phyloP scores from a whole-genome alignment of 352 stramenopile species.

The Vaucheria bursata region DNA sequence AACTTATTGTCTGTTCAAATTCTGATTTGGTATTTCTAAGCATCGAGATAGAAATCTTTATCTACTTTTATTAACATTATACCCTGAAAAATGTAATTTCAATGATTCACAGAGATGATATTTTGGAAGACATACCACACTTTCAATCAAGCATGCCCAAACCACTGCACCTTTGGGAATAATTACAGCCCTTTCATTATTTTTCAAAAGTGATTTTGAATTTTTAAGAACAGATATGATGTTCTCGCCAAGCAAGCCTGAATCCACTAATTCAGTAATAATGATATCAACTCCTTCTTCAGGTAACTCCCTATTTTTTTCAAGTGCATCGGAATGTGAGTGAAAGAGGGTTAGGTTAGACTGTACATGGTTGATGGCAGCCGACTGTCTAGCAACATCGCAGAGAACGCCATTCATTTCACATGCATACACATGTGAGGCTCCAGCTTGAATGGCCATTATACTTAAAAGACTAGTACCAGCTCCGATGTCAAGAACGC shows the following conservation, averaged over 20 bases:
- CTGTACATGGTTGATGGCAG: slow-evolving; percentile 4
- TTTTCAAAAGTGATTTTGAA: slow-evolving; percentile 47
- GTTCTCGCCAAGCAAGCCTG: slow-evolving; percentile 71
- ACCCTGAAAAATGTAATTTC: too few species aligned
- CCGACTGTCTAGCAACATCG: slow-evolving; percentile 1
- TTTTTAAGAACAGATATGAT: slow-evolving; percentile 71
- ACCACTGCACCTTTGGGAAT: slow-evolving; percentile 14
- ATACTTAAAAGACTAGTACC: slow-evolving; percentile 65
- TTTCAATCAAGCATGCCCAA: background rate
- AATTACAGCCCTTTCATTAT: slow-evolving; percentile 20
- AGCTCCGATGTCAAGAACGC: slow-evolving; percentile 57
- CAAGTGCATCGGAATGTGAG: slow-evolving; percentile 30
- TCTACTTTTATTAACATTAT: too few species aligned
- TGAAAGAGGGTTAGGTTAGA: slow-evolving; percentile 28
- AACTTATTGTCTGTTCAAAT: too few species aligned
- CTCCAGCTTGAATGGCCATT: slow-evolving; percentile 69
- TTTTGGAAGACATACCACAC: background rate
- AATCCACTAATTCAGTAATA: slow-evolving; percentile 84
- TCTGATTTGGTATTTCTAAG: too few species aligned
- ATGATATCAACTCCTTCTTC: slow-evolving; percentile 65
- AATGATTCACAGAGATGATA: background rate
- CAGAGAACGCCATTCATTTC: slow-evolving; percentile 60
- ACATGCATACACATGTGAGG: slow-evolving; percentile 75
- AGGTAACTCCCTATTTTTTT: slow-evolving; percentile 26
- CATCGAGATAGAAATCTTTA: too few species aligned